Evolutionary conservation across 2,329 filamentous ascomycete genomes (phyloP), one percentile per base, ranked within the genome.

Genomic region (Ramularia endophylla): DNA sequence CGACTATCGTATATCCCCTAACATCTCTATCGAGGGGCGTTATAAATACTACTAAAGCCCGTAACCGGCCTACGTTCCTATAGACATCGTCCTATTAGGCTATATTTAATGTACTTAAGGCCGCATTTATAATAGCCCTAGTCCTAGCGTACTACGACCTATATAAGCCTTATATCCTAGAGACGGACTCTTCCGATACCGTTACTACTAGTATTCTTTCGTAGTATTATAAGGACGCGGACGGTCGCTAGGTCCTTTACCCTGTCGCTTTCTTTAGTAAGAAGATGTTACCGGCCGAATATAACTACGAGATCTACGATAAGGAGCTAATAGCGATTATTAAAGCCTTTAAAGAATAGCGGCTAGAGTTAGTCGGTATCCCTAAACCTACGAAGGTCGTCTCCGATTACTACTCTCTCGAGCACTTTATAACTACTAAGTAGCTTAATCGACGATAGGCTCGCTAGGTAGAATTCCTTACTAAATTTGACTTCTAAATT

Each of bases 241-340:
- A n/a, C n/a, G n/a, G n/a, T n/a, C n/a, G n/a, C n/a, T n/a, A 15
- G 11, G 8, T 29, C 13, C 22, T 32, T 2, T 16, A 41, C 12
- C 55, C 39, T n/a, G 40, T 59, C 0, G 51, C 50, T 3, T 61
- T 47, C 45, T 51, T 42, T 15, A 58, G 46, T 6, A 46, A 42
- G 27, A 61, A 59, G 30, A 38, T 56, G 3, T 39, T 12, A 4
- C 38, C 31, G 5, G 44, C 45, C 0, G 40, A 64, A 40, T 49
- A 30, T 8, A n/a, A n/a, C n/a, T n/a, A n/a, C n/a, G n/a, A n/a
- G n/a, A n/a, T n/a, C n/a, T n/a, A n/a, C n/a, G n/a, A 65, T 37
- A 61, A 65, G 38, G 60, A 65, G 49, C 46, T 66, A 1, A 34
- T 65, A 5, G 58, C 60, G 5, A 60, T 67, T 27, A 40, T 65